Evolutionary conservation across 768 basidiomycete genomes (phyloP).

Genomic region (Suillus placidus): DNA sequence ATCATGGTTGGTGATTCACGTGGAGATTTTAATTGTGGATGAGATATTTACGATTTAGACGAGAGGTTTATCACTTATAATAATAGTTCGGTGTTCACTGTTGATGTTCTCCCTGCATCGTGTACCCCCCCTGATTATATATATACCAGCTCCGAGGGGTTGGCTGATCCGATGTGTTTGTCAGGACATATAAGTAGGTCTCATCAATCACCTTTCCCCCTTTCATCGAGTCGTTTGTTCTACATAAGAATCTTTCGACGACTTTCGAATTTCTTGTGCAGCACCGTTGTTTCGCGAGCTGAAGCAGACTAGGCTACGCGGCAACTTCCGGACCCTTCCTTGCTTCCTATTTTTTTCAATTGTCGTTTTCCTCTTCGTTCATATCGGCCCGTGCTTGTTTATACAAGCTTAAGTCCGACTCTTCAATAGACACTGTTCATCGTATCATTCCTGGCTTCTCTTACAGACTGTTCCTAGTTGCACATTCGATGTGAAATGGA

Average conservation of each 20-base stretch:
- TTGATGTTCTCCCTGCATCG: background rate
- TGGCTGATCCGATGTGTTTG: background rate
- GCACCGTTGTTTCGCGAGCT: background rate
- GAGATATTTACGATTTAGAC: background rate
- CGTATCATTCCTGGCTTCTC: background rate
- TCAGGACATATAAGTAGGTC: background rate
- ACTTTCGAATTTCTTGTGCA: background rate
- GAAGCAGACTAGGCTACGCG: background rate
- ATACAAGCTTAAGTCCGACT: too few relatives aligned
- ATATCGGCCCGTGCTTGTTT: background rate
- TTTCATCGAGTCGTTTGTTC: background rate
- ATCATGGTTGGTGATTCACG: background rate
- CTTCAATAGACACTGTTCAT: background rate
- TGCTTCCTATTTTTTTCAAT: too few relatives aligned
- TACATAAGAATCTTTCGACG: background rate
- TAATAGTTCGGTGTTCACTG: background rate
- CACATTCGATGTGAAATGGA: background rate
- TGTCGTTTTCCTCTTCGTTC: background rate
- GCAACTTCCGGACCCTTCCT: background rate
- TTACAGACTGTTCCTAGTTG: background rate
- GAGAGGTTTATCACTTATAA: background rate
- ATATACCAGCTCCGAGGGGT: background rate
- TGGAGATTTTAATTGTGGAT: background rate
- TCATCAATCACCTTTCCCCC: background rate
- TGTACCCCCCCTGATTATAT: background rate